These are phyloP conservation scores for Xylaria polymorpha DNA, from an alignment of 2,329 filamentous ascomycete species.

Conservation along the genomic window DNA sequence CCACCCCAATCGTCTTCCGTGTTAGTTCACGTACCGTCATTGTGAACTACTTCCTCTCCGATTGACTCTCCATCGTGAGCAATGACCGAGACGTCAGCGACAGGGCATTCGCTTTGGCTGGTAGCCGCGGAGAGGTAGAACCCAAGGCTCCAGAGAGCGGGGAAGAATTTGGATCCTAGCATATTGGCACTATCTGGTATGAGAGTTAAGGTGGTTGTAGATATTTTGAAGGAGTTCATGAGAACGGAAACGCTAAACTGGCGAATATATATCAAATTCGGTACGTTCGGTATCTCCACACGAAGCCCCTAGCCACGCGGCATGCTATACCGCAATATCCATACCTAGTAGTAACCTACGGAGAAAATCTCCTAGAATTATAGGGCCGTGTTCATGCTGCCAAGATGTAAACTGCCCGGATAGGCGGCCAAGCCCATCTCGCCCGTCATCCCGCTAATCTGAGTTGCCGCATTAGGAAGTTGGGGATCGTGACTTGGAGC, in stretches of 20 bases:
- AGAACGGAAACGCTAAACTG: neutral
- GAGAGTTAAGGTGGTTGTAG: neutral
- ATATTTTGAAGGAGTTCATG: neutral
- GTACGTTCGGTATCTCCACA: slow-evolving; percentile 16
- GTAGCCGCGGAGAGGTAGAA: slow-evolving; percentile 27
- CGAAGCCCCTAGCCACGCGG: slow-evolving; percentile 18
- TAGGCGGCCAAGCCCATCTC: slow-evolving; percentile 33
- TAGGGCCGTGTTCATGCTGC: slow-evolving; percentile 17
- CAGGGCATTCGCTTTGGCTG: slow-evolving; percentile 40
- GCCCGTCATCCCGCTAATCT: slow-evolving; percentile 8
- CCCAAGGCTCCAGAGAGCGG: slow-evolving; percentile 42
- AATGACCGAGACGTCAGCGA: slow-evolving; percentile 45
- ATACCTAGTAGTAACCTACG: neutral
- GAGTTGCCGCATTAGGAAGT: slow-evolving; percentile 29
- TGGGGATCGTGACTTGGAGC: slow-evolving; percentile 24
- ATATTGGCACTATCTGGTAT: slow-evolving; percentile 35
- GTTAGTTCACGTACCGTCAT: slow-evolving; percentile 43
- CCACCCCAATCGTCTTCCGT: slow-evolving; percentile 2
- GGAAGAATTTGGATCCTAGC: slow-evolving; percentile 37
- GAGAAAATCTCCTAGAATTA: slow-evolving; percentile 3
- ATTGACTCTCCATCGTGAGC: slow-evolving; percentile 47
- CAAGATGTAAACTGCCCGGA: slow-evolving; percentile 25
- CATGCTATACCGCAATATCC: slow-evolving; percentile 3
- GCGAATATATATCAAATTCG: slow-evolving; percentile 21
- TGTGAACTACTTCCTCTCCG: slow-evolving; percentile 46